A percentile compares a stretch with the other conserved stretches of the same genome.
phyloP scores from a whole-genome alignment of 2,329 filamentous ascomycete genomes.

The Herpotrichia juniperi region DNA sequence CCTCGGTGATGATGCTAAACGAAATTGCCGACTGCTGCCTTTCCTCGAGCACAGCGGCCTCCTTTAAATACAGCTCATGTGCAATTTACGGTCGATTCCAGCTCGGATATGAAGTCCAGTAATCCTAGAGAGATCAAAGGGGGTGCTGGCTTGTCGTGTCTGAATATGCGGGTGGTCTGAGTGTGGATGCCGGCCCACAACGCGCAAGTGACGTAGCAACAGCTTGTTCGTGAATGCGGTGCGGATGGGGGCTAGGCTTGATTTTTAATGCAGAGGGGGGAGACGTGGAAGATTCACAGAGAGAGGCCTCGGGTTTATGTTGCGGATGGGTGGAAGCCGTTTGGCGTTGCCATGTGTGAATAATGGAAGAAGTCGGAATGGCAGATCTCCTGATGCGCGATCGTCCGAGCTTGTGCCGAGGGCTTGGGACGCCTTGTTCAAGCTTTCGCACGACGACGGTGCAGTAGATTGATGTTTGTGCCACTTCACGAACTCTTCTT shows the following conservation, averaged over 20 bases:
- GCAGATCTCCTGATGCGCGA: slow-evolving; percentile 17
- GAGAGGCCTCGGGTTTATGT: slow-evolving; percentile 5
- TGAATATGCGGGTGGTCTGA: slow-evolving; percentile 7
- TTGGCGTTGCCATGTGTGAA: slow-evolving; percentile 7
- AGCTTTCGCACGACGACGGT: background rate
- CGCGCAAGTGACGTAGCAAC: slow-evolving; percentile 25
- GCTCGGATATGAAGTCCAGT: background rate
- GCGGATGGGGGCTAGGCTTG: slow-evolving; percentile 1
- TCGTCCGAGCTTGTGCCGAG: slow-evolving; percentile 9
- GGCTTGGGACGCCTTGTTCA: background rate
- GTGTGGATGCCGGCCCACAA: slow-evolving; percentile 8
- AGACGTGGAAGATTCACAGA: slow-evolving; percentile 14
- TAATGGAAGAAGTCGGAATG: slow-evolving; percentile 38
- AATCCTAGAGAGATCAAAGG: background rate
- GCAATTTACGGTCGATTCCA: background rate
- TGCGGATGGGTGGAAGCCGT: slow-evolving; percentile 6
- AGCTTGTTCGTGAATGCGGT: slow-evolving; percentile 5
- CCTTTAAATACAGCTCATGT: slow-evolving; percentile 12
- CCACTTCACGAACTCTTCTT: background rate
- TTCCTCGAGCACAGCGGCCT: slow-evolving; percentile 7
- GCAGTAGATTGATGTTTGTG: slow-evolving; percentile 3
- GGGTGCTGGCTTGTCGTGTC: slow-evolving; percentile 6
- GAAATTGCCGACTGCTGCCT: slow-evolving; percentile 9
- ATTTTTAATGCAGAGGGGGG: slow-evolving; percentile 3
- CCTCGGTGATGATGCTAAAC: background rate